Evolutionary conservation across 1,139 yeast species (phyloP), one percentile per base, ranked within the genome.

Genomic region (Hemisphaericaspora lyxosophila): DNA sequence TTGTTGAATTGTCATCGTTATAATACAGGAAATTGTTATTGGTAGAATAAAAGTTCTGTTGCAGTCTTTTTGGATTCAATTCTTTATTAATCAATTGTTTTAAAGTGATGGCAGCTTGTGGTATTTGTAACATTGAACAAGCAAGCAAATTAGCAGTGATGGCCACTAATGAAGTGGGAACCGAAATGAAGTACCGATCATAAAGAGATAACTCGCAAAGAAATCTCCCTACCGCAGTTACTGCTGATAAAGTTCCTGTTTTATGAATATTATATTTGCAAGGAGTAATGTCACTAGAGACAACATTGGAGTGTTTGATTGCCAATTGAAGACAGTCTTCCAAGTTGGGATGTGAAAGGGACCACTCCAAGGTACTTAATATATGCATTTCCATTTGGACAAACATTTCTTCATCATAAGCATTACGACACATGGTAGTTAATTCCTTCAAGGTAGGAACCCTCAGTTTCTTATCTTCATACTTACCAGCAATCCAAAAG

Each of bases 341-440:
- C 37, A 80, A 64, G 31, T 75, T 67, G 4, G 86, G 84, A 39
- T 77, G 81, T 31, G 82, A 78, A 36, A 87, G 59, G 9, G 75
- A 69, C 98, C 98, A 92, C 39, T 86, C 86, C 40, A 92, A 67
- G 1, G 97, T 89, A 39, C 80, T 67, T 39, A 92, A 68, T 30
- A 92, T 84, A 60, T 92, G 97, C 62, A 80, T 78, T 64, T 92
- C 97, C 97, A 92, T 92, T 60, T 90, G 97, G 31, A 84, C 74
- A 63, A 92, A 89, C 95, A 90, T 88, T 45, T 84, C 83, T 48
- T 82, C 84, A 48, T 88, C 95, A 57, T 88, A 90, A 11, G 89
- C 88, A 52, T 81, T 79, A 45, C 95, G 77, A 62, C 96, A 87
- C 82, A 88, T 78, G 48, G 79, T 67, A 15, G 84, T 74, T 48